Percentiles rank a stretch among this genome's conserved stretches.
These are phyloP conservation scores for Meredithiella fracta DNA, from an alignment of 2,329 filamentous ascomycete species.

Conservation along the genomic window DNA sequence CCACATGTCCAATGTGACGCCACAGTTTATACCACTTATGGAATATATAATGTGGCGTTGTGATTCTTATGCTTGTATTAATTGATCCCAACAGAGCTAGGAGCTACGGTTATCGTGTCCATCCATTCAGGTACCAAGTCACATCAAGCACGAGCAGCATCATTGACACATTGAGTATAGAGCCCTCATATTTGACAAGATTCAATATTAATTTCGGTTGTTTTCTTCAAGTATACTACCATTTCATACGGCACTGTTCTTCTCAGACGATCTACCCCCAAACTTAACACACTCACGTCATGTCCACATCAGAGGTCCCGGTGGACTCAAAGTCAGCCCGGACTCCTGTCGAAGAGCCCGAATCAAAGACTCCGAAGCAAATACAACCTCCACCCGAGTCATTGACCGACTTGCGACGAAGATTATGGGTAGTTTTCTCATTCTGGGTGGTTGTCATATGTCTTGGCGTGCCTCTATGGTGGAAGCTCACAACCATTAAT, in stretches of 20 bases:
- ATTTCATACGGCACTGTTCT: not conserved
- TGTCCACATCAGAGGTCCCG: constrained; percentile 1
- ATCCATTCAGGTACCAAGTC: not conserved
- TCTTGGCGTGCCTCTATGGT: constrained; percentile 87
- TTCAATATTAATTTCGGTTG: no score
- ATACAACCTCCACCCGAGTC: constrained; percentile 59
- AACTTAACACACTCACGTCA: not conserved
- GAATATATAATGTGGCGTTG: not conserved
- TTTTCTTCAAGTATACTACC: not conserved
- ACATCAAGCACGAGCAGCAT: not conserved
- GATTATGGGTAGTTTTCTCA: constrained; percentile 61
- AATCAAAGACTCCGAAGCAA: not conserved
- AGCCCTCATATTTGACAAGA: not conserved
- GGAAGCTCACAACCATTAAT: constrained; percentile 84
- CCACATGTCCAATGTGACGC: not conserved
- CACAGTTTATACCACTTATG: not conserved
- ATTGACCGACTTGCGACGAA: constrained; percentile 47
- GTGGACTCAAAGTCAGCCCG: not conserved
- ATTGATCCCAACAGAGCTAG: not conserved
- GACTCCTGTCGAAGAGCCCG: not conserved
- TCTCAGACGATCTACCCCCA: no score
- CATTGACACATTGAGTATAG: not conserved
- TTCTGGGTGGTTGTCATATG: constrained; percentile 81
- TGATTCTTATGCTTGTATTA: not conserved
- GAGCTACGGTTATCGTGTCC: not conserved